A percentile compares a stretch with the other conserved stretches of the same genome.
These are phyloP conservation scores for Xylaria grammica DNA, from an alignment of 495 filamentous ascomycete genomes.

Conservation along the genomic window DNA sequence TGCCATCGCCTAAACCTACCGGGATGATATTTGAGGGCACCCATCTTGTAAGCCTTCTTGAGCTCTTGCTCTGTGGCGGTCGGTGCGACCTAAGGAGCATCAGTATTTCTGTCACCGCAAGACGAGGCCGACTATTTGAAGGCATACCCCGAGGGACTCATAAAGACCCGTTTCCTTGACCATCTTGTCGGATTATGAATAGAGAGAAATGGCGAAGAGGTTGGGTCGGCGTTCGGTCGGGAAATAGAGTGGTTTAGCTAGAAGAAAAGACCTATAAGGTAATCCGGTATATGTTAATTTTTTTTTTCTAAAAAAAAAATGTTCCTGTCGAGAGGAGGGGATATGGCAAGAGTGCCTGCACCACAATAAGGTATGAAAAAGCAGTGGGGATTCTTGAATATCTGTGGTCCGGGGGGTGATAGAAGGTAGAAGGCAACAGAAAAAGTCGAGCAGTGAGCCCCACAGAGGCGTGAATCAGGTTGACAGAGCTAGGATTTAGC, in stretches of 20 bases:
- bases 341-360: not conserved
- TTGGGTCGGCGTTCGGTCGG: not conserved
- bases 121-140: not conserved
- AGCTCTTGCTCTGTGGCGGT: slow-evolving; percentile 77
- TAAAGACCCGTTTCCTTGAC: slow-evolving; percentile 90
- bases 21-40: slow-evolving; percentile 88
- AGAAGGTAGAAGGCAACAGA: slow-evolving; percentile 28
- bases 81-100: slow-evolving; percentile 67
- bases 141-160: slow-evolving; percentile 81
- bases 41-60: slow-evolving; percentile 89
- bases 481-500: slow-evolving; percentile 16
- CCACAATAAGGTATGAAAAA: not conserved
- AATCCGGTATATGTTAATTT: slow-evolving; percentile 15
- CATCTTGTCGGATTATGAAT: slow-evolving; percentile 62
- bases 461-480: slow-evolving; percentile 29
- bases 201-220: not conserved
- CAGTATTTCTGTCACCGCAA: slow-evolving; percentile 21
- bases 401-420: slow-evolving; percentile 19
- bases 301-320: no score
- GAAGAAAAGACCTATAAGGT: slow-evolving; percentile 23
- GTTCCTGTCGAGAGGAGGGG: not conserved
- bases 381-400: slow-evolving; percentile 5
- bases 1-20: slow-evolving; percentile 58
- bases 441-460: slow-evolving; percentile 28
- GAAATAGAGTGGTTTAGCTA: not conserved